Evolutionary conservation across 2,329 filamentous ascomycete genomes (phyloP).

Genomic region (Penicillium brevicompactum): DNA sequence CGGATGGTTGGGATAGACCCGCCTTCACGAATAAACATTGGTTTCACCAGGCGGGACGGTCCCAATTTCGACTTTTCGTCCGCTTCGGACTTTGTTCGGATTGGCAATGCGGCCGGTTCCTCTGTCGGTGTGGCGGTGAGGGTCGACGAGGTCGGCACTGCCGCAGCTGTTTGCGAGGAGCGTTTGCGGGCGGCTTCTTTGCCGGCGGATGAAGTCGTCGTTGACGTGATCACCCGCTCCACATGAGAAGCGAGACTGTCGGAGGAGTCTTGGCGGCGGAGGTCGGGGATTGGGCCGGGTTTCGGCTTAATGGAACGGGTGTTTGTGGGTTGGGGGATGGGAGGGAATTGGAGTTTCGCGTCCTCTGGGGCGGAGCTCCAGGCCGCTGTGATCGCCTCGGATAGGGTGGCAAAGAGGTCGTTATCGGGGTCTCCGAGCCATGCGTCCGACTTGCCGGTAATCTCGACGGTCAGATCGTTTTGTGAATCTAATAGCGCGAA

Average conservation of each 20-base stretch:
- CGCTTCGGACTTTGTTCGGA: constrained; percentile 11
- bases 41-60: constrained; percentile 39
- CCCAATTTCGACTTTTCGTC: neutral
- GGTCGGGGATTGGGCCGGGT: constrained; percentile 18
- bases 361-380: constrained; percentile 62
- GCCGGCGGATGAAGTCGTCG: constrained; percentile 36
- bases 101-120: constrained; percentile 12
- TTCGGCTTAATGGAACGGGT: constrained; percentile 15
- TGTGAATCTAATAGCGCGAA: constrained; percentile 76
- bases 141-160: constrained; percentile 44
- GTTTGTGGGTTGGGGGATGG: constrained; percentile 22
- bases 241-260: constrained; percentile 44
- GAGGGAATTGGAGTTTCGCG: constrained; percentile 38
- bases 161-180: constrained; percentile 23
- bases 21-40: constrained; percentile 92
- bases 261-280: constrained; percentile 38
- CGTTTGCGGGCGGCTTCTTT: constrained; percentile 32
- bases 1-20: constrained; percentile 93
- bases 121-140: constrained; percentile 30
- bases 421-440: constrained; percentile 94
- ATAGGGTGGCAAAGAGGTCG: constrained; percentile 85
- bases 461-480: constrained; percentile 77
- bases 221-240: constrained; percentile 42
- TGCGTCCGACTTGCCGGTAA: constrained; percentile 91
- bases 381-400: constrained; percentile 78